Base-by-base conservation (phyloP, 208 protist genomes). In the Trypanosoma avium region DNA sequence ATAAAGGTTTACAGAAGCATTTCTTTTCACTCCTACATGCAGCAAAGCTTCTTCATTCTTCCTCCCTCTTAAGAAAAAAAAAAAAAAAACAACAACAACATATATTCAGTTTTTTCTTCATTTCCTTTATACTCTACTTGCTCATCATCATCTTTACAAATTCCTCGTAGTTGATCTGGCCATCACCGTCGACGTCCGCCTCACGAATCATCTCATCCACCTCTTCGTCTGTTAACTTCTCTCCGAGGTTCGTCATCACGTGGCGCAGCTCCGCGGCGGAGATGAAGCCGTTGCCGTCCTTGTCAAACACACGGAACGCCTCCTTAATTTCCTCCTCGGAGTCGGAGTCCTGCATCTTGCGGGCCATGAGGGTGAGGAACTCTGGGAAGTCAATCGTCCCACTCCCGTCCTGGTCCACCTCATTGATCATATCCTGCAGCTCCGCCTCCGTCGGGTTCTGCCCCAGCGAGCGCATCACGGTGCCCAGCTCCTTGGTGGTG, bases 401-500 rank as follows among this genome's bases (percentile, higher is more conserved):
- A 61, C 75, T 84, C 54, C 90, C 90, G 74, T 99, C 94, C 55
- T 94, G 82, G 74, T 99, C 98, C 17, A 99, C 93, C 70, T 98
- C 94, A 61, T 98, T 97, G 75, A 99, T 98, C 94, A 99, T 98
- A 65, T 99, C 97, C 80, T 98, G 89, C 27, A 99, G 77, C 82
- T 99, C 97, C 40, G 88, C 90, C 81, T 89, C 82, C 42, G 87
- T 90, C 62, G 96, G 97, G 79, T 98, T 98, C 80, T 98, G 92
- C 49, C 98, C 98, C 7, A 99, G 86, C 13, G 98, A 99, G 73
- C 98, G 94, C 98, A 99, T 99, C 22, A 99, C 98, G 45, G 97
- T 99, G 68, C 98, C 98, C n/a, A 99, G 88, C 87, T 99, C 98
- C 70, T 98, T 98, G 42, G 97, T 97, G 32, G 97, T 98, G 84